These are phyloP conservation scores for Candida hispaniensis DNA, from an alignment of 805 yeast genomes.

Conservation along the genomic window DNA sequence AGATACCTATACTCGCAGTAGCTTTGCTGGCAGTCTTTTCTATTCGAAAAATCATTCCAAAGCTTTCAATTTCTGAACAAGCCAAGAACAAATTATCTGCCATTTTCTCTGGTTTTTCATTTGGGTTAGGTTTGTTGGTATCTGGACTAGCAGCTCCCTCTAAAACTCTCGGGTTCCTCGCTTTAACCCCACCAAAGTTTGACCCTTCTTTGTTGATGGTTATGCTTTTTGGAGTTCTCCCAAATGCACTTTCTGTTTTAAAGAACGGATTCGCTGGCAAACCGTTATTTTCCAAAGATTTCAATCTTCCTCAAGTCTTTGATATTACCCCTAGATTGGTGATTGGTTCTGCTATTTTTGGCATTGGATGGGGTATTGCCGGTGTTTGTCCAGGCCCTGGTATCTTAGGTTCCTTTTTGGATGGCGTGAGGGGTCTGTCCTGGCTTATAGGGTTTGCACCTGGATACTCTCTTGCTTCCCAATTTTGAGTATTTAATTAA, in stretches of 20 bases:
- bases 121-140: constrained; percentile 39
- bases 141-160: constrained; percentile 39
- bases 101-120: constrained; percentile 29
- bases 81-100: constrained; percentile 17
- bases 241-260: constrained; percentile 31
- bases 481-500: constrained; percentile 1
- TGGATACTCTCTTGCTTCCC: constrained; percentile 23
- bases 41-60: constrained; percentile 18
- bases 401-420: constrained; percentile 26
- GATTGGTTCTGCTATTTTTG: constrained; percentile 37
- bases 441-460: constrained; percentile 29
- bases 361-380: constrained; percentile 43
- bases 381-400: constrained; percentile 51
- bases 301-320: constrained; percentile 22
- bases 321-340: constrained; percentile 29
- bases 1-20: constrained; percentile 18
- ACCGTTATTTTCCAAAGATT: constrained; percentile 11
- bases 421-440: constrained; percentile 22
- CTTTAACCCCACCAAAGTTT: constrained; percentile 30
- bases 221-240: constrained; percentile 35
- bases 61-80: constrained; percentile 2
- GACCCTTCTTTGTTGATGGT: constrained; percentile 42
- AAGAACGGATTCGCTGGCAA: constrained; percentile 19
- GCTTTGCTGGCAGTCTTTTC: constrained; percentile 12
- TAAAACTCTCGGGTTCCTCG: constrained; percentile 38